Percentiles rank a stretch among this genome's conserved stretches.
phyloP scores from a whole-genome alignment of 2,329 filamentous ascomycete species.

The Aspergillus nomiae region DNA sequence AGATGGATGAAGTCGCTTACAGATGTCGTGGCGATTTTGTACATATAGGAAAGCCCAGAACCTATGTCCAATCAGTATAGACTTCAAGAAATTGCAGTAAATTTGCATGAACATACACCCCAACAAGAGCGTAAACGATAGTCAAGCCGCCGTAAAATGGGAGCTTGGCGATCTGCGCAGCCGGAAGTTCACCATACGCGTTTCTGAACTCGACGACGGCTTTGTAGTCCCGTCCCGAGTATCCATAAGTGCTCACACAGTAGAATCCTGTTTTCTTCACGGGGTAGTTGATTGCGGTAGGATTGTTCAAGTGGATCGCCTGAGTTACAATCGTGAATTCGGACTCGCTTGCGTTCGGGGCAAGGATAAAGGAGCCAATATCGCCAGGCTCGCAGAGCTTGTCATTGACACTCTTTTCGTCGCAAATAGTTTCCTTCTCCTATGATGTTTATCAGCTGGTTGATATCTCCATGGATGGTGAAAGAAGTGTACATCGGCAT shows the following conservation, averaged over 20 bases:
- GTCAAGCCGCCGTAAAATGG: slow-evolving; percentile 96
- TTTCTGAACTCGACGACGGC: slow-evolving; percentile 91
- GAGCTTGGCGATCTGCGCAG: slow-evolving; percentile 92
- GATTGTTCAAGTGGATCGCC: slow-evolving; percentile 78
- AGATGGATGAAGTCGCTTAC: slow-evolving; percentile 48
- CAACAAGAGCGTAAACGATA: slow-evolving; percentile 87
- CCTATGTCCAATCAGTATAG: slow-evolving; percentile 42
- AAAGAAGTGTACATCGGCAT: slow-evolving; percentile 52
- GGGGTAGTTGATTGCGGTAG: slow-evolving; percentile 72
- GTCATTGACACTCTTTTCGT: slow-evolving; percentile 66
- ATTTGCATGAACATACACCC: slow-evolving; percentile 53
- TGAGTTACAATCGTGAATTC: slow-evolving; percentile 73
- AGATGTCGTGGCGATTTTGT: slow-evolving; percentile 88
- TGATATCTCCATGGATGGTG: background rate
- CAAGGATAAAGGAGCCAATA: slow-evolving; percentile 80
- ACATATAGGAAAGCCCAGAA: slow-evolving; percentile 97
- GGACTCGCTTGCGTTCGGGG: slow-evolving; percentile 73
- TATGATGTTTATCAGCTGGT: slow-evolving; percentile 34
- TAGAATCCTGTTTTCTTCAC: slow-evolving; percentile 94
- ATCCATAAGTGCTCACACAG: slow-evolving; percentile 80
- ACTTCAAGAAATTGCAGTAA: background rate
- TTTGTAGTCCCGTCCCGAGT: slow-evolving; percentile 68
- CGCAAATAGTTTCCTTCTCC: slow-evolving; percentile 73
- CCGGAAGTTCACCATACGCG: slow-evolving; percentile 92
- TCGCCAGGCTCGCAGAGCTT: slow-evolving; percentile 76